Evolutionary conservation across 306 rosid species (phyloP).

Genomic region (Prunus salicina): DNA sequence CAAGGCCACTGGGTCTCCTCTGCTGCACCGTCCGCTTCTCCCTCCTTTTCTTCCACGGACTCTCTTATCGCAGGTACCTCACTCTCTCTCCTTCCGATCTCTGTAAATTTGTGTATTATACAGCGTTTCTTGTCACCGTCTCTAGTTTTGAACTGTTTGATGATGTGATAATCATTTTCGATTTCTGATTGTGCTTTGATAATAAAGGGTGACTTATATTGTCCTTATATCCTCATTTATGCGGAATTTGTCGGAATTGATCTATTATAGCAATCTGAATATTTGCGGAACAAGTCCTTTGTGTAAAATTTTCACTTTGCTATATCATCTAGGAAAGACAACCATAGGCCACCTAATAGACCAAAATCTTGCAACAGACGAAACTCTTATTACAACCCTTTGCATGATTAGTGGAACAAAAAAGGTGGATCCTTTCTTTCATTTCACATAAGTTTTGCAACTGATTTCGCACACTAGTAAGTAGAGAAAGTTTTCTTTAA

Average conservation of each 20-base stretch:
- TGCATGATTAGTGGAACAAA: neutral
- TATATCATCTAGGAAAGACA: neutral
- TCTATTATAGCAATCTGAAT: neutral
- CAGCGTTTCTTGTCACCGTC: neutral
- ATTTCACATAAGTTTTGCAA: neutral
- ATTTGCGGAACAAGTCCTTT: neutral
- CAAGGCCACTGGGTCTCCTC: conserved; percentile 4
- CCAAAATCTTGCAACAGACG: neutral
- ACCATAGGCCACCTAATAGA: neutral
- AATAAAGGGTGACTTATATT: no score
- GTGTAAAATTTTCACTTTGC: neutral
- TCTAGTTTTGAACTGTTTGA: no score
- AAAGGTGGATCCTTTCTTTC: neutral
- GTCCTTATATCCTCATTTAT: neutral
- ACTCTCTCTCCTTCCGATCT: neutral
- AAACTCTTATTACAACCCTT: neutral
- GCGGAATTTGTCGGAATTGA: neutral
- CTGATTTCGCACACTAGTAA: neutral
- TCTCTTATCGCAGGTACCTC: conserved; percentile 56
- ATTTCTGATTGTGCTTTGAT: no score
- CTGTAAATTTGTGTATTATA: neutral
- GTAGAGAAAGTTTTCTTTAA: neutral
- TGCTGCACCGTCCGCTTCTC: neutral
- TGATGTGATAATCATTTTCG: neutral
- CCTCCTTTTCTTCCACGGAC: conserved; percentile 44